Evolutionary conservation across 2,329 filamentous ascomycete species (phyloP), one percentile per base, ranked within the genome.

Genomic region (Sporothrix schenckii): DNA sequence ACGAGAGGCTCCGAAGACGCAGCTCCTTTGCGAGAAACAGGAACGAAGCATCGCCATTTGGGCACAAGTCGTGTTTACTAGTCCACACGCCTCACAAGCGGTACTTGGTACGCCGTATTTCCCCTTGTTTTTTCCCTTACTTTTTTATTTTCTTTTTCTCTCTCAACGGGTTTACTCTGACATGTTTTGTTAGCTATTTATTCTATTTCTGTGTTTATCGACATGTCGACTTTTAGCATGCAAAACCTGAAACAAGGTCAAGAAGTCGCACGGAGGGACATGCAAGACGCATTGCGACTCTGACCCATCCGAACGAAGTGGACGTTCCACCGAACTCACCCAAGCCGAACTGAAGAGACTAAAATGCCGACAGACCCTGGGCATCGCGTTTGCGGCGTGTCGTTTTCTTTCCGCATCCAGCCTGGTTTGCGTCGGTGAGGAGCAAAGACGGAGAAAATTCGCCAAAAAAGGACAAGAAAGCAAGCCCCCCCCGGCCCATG

Each of bases 241-340:
- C 61, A 49, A 10, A 66, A 66, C 27, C 63, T 66, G 63, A 66
- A 66, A 66, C 63, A 66, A 66, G n/a, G 47, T n/a, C 47, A 52
- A 39, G 27, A 52, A 63, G 47, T n/a, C 5, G 19, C 58, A 44
- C 58, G 39, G 58, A 63, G 34, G 4, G 60, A 50, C 49, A n/a
- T 19, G 10, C 41, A 49, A 44, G 39, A 47, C 44, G 47, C 47
- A 52, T 66, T 66, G 63, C 63, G 30, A 66, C 63, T 50, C 61
- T 66, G 61, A 19, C 13, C 39, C 34, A 13, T 56, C 27, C 9
- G 50, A 53, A 53, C 27, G 50, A 34, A 7, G 56, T 21, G 13
- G 54, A 21, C 4, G 34, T 44, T 34, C 61, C 61, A 65, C 61
- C 61, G 60, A 21, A 34, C 30, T 34, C 30, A 34, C 30, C 7